Conservation (phyloP, 2,329 filamentous ascomycete species). For the Botryotinia calthae region DNA sequence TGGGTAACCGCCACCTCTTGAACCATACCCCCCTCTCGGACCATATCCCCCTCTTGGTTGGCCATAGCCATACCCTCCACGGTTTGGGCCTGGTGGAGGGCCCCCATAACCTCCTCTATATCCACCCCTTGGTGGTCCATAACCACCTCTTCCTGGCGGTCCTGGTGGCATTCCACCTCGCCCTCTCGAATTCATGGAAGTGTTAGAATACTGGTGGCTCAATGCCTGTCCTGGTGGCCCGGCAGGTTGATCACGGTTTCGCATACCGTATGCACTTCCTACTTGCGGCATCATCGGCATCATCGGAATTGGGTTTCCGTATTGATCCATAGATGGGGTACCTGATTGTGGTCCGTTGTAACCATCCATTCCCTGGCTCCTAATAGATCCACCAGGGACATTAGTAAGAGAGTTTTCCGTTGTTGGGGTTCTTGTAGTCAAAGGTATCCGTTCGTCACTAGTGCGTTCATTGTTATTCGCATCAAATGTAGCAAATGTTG, state of each 20-base stretch:
- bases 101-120: constrained; percentile 40
- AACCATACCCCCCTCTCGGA: constrained; percentile 40
- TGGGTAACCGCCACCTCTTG: constrained; percentile 20
- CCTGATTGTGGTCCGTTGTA: constrained; percentile 28
- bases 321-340: constrained; percentile 55
- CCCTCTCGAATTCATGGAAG: constrained; percentile 33
- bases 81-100: constrained; percentile 39
- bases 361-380: constrained; percentile 31
- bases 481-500: constrained; percentile 64
- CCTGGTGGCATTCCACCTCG: constrained; percentile 33
- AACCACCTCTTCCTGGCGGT: constrained; percentile 30
- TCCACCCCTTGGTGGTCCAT: constrained; percentile 46
- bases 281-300: constrained; percentile 41
- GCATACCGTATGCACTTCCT: constrained; percentile 37
- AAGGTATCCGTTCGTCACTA: constrained; percentile 68
- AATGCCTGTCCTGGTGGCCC: constrained; percentile 49
- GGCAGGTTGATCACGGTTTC: constrained; percentile 49
- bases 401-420: constrained; percentile 48
- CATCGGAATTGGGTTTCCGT: constrained; percentile 57
- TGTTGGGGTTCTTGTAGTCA: constrained; percentile 62
- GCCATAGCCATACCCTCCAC: constrained; percentile 49
- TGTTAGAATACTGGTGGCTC: constrained; percentile 43
- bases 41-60: constrained; percentile 39
- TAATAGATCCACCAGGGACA: constrained; percentile 19
- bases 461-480: constrained; percentile 50